Percentiles rank a stretch among this genome's conserved stretches.
phyloP scores from a whole-genome alignment of 2,329 filamentous ascomycete species.

The Fusarium hostae region DNA sequence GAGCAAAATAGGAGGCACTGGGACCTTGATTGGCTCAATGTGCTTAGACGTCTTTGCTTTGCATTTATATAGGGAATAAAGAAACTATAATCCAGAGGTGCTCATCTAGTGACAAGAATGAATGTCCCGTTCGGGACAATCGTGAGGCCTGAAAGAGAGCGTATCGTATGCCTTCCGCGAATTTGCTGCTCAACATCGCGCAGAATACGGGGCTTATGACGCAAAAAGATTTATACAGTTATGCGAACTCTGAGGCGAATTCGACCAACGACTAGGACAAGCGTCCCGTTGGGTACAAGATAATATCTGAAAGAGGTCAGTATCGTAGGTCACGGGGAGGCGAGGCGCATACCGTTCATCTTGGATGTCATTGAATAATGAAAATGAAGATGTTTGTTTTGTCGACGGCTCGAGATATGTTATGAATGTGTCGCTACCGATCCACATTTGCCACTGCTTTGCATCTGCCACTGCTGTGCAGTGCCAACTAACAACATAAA shows the following conservation, averaged over 20 bases:
- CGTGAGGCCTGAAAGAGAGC: not conserved
- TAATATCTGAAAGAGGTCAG: too few species aligned
- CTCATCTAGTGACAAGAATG: not conserved
- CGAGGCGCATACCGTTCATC: not conserved
- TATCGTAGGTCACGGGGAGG: fast-evolving
- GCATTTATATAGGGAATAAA: not conserved
- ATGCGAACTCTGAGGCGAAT: not conserved
- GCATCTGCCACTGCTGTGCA: too few species aligned
- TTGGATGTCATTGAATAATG: not conserved
- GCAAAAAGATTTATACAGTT: fast-evolving
- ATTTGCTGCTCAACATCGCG: fast-evolving
- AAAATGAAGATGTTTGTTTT: not conserved
- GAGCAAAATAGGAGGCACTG: not conserved
- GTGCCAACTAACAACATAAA: not conserved
- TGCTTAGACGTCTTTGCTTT: not conserved
- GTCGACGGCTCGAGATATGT: not conserved
- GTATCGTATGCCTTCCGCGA: not conserved
- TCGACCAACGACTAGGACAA: fast-evolving
- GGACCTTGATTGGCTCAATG: not conserved
- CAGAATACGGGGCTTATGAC: fast-evolving
- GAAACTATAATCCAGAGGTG: not conserved
- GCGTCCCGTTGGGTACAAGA: fast-evolving
- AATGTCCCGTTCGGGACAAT: fast-evolving
- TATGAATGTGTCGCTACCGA: too few species aligned
- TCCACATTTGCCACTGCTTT: too few species aligned